phyloP scores from a whole-genome alignment of 75 land plant genomes.

The Picea glauca region DNA sequence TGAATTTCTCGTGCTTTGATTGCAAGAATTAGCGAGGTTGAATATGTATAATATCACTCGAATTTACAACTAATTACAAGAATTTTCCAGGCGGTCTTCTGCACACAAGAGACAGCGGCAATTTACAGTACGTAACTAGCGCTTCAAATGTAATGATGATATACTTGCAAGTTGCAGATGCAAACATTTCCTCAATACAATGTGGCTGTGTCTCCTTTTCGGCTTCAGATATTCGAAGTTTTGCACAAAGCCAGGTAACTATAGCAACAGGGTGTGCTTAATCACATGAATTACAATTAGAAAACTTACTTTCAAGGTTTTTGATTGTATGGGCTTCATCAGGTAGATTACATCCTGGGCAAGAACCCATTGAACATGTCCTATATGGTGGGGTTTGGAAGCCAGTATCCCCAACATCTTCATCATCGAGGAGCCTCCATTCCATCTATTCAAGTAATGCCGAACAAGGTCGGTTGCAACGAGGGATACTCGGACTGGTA shows the following conservation, averaged over 20 bases:
- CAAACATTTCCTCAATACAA: not conserved
- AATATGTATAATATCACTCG: too few relatives aligned
- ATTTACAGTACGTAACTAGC: constrained; percentile 29
- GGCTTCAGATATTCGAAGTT: not conserved
- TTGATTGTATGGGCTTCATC: not conserved
- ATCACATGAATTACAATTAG: not conserved
- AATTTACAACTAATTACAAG: not conserved
- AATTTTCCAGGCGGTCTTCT: constrained; percentile 66
- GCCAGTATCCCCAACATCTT: too few relatives aligned
- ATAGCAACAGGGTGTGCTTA: not conserved
- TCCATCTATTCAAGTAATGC: constrained; percentile 8
- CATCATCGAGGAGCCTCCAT: too few relatives aligned
- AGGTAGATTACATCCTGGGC: constrained; percentile 64
- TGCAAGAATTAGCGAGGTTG: not conserved
- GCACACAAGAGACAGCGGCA: constrained; percentile 39
- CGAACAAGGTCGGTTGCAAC: constrained; percentile 16
- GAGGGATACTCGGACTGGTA: constrained; percentile 24
- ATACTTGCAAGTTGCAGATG: not conserved
- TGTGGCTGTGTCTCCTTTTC: not conserved
- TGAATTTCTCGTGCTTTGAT: not conserved
- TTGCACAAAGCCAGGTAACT: constrained; percentile 14
- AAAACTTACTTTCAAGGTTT: not conserved
- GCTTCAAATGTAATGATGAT: constrained; percentile 11
- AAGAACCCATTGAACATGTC: constrained; percentile 41
- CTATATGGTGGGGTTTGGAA: constrained; percentile 61